These are phyloP conservation scores for Pleurotus tuoliensis DNA, from an alignment of 768 basidiomycete species.

Conservation along the genomic window DNA sequence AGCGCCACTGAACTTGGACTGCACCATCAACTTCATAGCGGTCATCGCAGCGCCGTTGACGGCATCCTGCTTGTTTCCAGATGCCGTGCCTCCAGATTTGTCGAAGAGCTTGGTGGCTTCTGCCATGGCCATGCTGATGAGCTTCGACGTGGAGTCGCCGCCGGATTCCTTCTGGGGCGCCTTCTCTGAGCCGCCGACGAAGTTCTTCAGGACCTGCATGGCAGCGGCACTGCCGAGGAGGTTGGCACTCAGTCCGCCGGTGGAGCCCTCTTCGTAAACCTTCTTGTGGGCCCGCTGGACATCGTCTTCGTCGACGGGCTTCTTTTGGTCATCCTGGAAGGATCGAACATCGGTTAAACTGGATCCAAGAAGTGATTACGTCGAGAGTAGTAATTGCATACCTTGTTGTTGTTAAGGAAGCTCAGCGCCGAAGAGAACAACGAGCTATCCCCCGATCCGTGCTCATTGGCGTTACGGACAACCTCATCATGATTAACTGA, in stretches of 20 bases:
- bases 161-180: constrained; percentile 18
- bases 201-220: constrained; percentile 63
- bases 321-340: constrained; percentile 44
- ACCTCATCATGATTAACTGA: constrained; percentile 66
- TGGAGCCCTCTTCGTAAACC: constrained; percentile 55
- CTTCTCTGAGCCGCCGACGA: constrained; percentile 39
- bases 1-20: constrained; percentile 53
- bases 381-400: constrained; percentile 15
- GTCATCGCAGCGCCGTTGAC: constrained; percentile 85
- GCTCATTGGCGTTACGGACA: constrained; percentile 46
- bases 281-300: constrained; percentile 57
- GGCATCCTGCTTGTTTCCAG: constrained; percentile 76
- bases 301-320: constrained; percentile 64
- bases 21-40: constrained; percentile 77
- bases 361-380: neutral
- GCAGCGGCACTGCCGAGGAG: constrained; percentile 78
- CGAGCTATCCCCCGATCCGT: constrained; percentile 54
- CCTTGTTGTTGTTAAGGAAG: constrained; percentile 52
- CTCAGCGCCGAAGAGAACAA: constrained; percentile 54
- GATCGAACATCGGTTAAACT: constrained; percentile 3
- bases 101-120: constrained; percentile 78
- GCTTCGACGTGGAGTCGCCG: constrained; percentile 51
- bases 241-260: constrained; percentile 50
- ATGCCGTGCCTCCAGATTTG: constrained; percentile 55
- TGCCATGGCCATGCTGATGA: constrained; percentile 85